Evolutionary conservation across 352 stramenopile genomes (phyloP), one percentile per base, ranked within the genome.

Genomic region (Phytopythium chamaehyphon): DNA sequence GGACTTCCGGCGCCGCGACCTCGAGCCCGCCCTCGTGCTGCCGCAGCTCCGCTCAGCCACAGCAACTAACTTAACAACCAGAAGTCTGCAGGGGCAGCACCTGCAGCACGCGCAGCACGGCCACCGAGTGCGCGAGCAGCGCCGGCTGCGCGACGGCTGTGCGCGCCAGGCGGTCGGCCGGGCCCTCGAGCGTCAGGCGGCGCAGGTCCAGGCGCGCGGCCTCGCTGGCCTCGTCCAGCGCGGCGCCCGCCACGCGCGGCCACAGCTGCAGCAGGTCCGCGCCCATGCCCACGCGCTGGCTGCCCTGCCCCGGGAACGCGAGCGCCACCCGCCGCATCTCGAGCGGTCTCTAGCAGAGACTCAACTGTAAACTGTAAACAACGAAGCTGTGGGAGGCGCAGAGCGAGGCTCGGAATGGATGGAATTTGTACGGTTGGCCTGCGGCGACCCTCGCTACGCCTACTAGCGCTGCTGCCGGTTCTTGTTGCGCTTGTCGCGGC

Each of bases 291-390:
- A 82, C 80, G 49, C 76, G 66, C 61, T 96, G 86, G 51, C 74
- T 90, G 59, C 86, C 86, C 57, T 96, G 86, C 0, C 86, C 86
- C 16, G 86, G 84, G 63, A 94, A 96, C 61, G 90, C 76, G 26
- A 93, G 78, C 55, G 73, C 79, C 37, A 79, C 56, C 26, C 64
- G 71, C 51, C 60, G 70, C 24, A 66, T 46, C 52, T 33, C 28
- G 5, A 33, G 28, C 28, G 28, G 9, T 33, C 28, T 33, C 28
- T 9, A 33, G 9, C 28, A 9, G n/a, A n/a, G n/a, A n/a, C n/a
- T n/a, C n/a, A n/a, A n/a, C n/a, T n/a, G n/a, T n/a, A n/a, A n/a
- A n/a, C n/a, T n/a, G n/a, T n/a, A n/a, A n/a, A n/a, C n/a, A n/a
- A n/a, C n/a, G n/a, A n/a, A n/a, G n/a, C n/a, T n/a, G n/a, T n/a